Conservation (phyloP, 208 protist species). For the Leishmania tropica region DNA sequence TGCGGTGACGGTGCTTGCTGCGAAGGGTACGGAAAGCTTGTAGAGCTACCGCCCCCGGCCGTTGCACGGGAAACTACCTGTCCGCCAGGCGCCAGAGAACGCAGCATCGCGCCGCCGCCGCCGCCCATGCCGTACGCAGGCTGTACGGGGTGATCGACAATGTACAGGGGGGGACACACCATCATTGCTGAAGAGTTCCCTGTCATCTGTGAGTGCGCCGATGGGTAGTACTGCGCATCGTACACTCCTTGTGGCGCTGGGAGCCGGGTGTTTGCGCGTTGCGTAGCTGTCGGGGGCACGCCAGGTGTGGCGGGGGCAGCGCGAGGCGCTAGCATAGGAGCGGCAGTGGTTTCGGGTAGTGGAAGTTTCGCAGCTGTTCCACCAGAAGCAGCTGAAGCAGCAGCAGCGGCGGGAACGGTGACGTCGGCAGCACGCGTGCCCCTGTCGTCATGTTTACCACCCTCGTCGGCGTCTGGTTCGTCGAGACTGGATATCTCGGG, state of each 20-base stretch:
- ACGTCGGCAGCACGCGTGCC: neutral
- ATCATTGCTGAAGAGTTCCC: neutral
- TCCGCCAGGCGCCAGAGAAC: neutral
- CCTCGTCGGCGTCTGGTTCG: neutral
- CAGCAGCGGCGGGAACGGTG: neutral
- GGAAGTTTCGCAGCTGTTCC: neutral
- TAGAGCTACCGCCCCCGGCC: neutral
- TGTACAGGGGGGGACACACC: neutral
- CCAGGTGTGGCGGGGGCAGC: neutral
- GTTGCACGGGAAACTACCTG: neutral
- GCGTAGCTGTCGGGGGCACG: too few relatives aligned
- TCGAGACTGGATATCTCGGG: slow-evolving; percentile 5
- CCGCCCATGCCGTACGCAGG: neutral
- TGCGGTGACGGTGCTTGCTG: neutral
- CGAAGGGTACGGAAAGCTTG: neutral
- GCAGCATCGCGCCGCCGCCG: neutral
- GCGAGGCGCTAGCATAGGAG: neutral
- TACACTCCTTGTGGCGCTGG: neutral
- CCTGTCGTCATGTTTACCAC: neutral
- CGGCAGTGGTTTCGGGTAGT: neutral
- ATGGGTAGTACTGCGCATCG: neutral
- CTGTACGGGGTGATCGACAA: neutral
- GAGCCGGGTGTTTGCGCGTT: neutral
- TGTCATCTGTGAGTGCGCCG: neutral
- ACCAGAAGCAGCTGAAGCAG: too few relatives aligned